Base-by-base conservation (phyloP, 306 rosid genomes). In the Cucumis hystrix region DNA sequence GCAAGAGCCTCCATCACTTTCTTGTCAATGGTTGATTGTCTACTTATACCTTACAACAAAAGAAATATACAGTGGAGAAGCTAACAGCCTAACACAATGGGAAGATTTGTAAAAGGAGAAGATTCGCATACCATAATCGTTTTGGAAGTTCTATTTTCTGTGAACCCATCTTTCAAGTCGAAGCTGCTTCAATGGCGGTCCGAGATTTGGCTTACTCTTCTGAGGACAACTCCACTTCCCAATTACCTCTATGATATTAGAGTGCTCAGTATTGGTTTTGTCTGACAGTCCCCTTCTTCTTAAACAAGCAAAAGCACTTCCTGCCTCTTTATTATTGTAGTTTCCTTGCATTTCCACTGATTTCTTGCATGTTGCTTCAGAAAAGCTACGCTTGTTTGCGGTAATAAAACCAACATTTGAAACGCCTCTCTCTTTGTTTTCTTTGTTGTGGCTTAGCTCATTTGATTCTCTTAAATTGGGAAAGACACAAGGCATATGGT, bases 191-290 rank as follows among this genome's bases (percentile, higher is more conserved):
- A 92, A 49, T 39, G 93, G 64, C 60, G 98, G 93, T 55, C 97
- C 96, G 28, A 56, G 45, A 78, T 82, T 62, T n/a, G 93, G 92
- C 83, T 89, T 95, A 57, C 85, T 79, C 83, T 82, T 91, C 83
- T 87, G 98, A 35, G 96, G 98, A 80, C 96, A 92, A 76, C 62
- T 78, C 98, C 97, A 95, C 84, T 92, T 88, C 75, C 97, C 98
- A 58, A 87, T 85, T 60, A 85, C 79, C 82, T 80, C 91, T 7
- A 47, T 10, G 8, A 4, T 84, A 79, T 77, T 74, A 41, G 82
- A 86, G 39, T 76, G 79, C 30, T 75, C 74, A 71, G 83, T n/a
- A 84, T 92, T 92, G 78, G 96, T 95, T 89, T 85, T 77, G 56
- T 92, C 97, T 70, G 86, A 59, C n/a, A 92, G 71, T 28, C 89